Evolutionary conservation across 768 basidiomycete species (phyloP), one percentile per base, ranked within the genome.

Genomic region (Lactarius indigo): DNA sequence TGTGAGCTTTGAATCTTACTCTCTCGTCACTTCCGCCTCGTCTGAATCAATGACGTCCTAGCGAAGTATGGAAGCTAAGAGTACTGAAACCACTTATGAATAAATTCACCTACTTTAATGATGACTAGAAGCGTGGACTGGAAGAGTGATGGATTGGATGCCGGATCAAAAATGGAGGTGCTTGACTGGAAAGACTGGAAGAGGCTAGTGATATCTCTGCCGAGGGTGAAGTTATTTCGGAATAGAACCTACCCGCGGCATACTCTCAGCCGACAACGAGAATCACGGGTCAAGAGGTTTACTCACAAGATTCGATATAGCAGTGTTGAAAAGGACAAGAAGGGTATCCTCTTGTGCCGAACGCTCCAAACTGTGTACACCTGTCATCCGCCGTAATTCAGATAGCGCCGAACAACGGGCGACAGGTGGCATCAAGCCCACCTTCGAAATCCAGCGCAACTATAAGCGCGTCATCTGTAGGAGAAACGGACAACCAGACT

Each of bases 381-480:
- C 87, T 79, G 63, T 31, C 13, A 64, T 54, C 44, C 20, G 56
- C 23, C 33, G 30, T 20, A 26, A n/a, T 3, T 68, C 5, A 58
- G 50, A 17, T 26, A 6, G 61, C n/a, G 33, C 0, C 18, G 1
- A 28, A 7, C 8, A 12, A 42, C 23, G 28, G 18, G 30, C 7
- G 4, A 20, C 1, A 28, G 23, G 1, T 2, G 23, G 42, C 3
- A 26, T 4, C 3, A 20, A 59, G 9, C 31, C 63, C 33, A 81
- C 87, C 87, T 79, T 88, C 87, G 57, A 88, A 88, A 68, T 88
- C 87, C 4, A 88, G 78, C 1, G 87, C 82, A 1, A 88, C 85
- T 13, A 88, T 76, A 18, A 88, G 72, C 0, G 75, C 74, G 28
- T 85, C 82, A 58, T 81, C 76, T 0, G 86, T 87, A 0, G 87